Evolutionary conservation across 257 asterid genomes (phyloP).

Genomic region (Datura wrightii): DNA sequence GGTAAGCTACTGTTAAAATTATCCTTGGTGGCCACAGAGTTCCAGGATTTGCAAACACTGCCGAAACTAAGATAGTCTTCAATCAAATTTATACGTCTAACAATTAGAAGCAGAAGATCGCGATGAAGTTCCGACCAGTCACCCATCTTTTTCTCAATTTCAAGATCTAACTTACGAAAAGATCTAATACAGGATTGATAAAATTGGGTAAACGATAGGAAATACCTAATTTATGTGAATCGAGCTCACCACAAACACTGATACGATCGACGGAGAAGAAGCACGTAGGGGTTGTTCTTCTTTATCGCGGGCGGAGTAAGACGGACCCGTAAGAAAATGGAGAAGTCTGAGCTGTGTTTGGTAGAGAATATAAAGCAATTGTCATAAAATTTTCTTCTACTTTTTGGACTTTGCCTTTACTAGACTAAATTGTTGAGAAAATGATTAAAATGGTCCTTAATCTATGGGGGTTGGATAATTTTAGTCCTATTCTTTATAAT

Average conservation of each 20-base stretch:
- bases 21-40: background rate
- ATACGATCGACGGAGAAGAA: background rate
- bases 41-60: background rate
- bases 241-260: background rate
- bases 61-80: constrained; percentile 4
- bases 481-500: too few relatives aligned
- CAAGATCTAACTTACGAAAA: background rate
- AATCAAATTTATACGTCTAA: constrained; percentile 20
- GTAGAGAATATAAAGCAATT: background rate
- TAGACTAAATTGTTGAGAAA: background rate
- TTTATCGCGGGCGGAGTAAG: background rate
- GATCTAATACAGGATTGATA: too few relatives aligned
- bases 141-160: background rate
- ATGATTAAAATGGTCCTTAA: background rate
- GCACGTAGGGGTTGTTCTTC: background rate
- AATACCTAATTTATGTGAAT: background rate
- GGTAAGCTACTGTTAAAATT: background rate
- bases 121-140: constrained; percentile 9
- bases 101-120: background rate
- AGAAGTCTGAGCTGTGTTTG: background rate
- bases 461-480: background rate
- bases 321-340: background rate
- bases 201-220: background rate
- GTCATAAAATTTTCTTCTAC: background rate
- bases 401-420: background rate